These are phyloP conservation scores for Moesziomyces sp. DNA, from an alignment of 1,284 basidiomycete genomes.

Conservation along the genomic window DNA sequence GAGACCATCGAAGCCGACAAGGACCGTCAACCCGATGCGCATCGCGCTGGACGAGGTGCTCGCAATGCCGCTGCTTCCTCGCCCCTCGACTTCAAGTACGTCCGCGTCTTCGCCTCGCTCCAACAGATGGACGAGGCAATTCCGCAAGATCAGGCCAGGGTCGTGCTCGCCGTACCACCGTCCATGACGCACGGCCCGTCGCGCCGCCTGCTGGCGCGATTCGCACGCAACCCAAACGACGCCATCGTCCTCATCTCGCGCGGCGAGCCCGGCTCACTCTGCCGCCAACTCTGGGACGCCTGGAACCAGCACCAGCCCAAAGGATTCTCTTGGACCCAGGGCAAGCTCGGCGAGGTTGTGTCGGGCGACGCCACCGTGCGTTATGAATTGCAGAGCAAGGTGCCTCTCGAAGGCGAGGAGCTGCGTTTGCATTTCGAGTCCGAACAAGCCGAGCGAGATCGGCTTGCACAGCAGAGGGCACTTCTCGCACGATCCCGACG, in stretches of 20 bases:
- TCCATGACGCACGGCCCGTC: slow-evolving; percentile 93
- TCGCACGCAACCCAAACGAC: slow-evolving; percentile 77
- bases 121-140: slow-evolving; percentile 83
- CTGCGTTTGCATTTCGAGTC: slow-evolving; percentile 82
- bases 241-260: slow-evolving; percentile 55
- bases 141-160: slow-evolving; percentile 79
- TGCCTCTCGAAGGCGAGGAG: slow-evolving; percentile 75
- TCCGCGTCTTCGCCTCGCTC: slow-evolving; percentile 88
- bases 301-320: slow-evolving; percentile 86
- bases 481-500: slow-evolving; percentile 80
- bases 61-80: slow-evolving; percentile 26
- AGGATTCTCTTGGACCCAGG: slow-evolving; percentile 82
- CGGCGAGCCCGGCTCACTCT: slow-evolving; percentile 82
- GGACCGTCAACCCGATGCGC: slow-evolving; percentile 7
- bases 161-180: slow-evolving; percentile 91
- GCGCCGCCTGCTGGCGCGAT: slow-evolving; percentile 82
- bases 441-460: slow-evolving; percentile 83
- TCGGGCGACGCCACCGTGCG: slow-evolving; percentile 22
- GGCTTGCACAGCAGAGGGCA: slow-evolving; percentile 86
- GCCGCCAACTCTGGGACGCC: slow-evolving; percentile 80
- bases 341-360: slow-evolving; percentile 84
- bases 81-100: slow-evolving; percentile 70
- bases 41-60: slow-evolving; percentile 3
- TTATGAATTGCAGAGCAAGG: slow-evolving; percentile 82
- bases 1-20: slow-evolving; percentile 46